Percentiles rank a stretch among this genome's conserved stretches.
Evolutionary conservation across 129 eudicot species (phyloP).

Genomic region (Solidago caesia): DNA sequence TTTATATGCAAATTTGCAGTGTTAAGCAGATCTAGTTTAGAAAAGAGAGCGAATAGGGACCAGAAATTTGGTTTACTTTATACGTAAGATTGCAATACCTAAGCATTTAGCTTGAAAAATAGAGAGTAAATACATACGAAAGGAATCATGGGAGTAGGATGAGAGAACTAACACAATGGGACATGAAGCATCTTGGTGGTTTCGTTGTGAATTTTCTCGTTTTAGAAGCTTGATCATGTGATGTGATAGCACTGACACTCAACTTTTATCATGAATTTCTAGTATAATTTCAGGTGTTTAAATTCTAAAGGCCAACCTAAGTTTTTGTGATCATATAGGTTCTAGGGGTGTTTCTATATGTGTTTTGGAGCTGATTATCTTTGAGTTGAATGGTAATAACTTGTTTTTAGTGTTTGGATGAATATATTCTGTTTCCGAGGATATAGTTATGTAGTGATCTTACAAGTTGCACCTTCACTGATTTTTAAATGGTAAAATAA

Average conservation of each 20-base stretch:
- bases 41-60: no score
- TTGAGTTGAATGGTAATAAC: no score
- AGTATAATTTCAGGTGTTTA: no score
- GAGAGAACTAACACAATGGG: background rate
- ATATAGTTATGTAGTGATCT: background rate
- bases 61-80: constrained; percentile 4
- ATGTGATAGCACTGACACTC: no score
- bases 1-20: no score
- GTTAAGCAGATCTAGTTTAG: no score
- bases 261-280: no score
- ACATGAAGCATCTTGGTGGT: no score
- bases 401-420: background rate
- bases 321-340: no score
- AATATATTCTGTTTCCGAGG: background rate
- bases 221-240: background rate
- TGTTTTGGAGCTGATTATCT: background rate
- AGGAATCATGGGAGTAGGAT: background rate
- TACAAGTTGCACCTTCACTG: background rate
- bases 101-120: background rate
- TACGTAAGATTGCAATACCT: background rate
- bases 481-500: background rate
- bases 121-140: background rate
- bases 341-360: no score
- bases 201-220: background rate
- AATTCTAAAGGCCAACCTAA: no score